Percentiles rank a stretch among this genome's conserved stretches.
Conservation (phyloP, 2,329 filamentous ascomycete species). For the Neoascochyta sp. region DNA sequence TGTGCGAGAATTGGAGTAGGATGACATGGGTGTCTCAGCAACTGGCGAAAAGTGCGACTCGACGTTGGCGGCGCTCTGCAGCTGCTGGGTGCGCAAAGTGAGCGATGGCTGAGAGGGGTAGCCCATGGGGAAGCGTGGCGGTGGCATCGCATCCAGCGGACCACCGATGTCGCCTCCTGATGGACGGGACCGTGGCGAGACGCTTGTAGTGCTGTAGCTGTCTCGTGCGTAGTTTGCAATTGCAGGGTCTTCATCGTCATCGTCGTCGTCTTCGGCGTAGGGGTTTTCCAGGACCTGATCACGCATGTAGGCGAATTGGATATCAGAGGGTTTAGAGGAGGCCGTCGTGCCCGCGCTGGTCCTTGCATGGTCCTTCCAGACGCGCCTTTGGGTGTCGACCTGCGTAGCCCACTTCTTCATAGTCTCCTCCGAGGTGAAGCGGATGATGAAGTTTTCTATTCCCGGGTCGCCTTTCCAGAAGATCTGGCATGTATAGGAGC, state of each 20-base stretch:
- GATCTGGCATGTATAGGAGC: conserved; percentile 92
- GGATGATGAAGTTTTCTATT: conserved; percentile 94
- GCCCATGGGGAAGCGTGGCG: conserved; percentile 68
- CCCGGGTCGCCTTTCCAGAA: conserved; percentile 98
- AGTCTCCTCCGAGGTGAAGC: conserved; percentile 83
- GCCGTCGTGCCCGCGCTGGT: conserved; percentile 45
- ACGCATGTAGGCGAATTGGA: conserved; percentile 78
- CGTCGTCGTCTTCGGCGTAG: conserved; percentile 62
- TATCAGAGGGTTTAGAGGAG: conserved; percentile 57
- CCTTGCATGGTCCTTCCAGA: conserved; percentile 51
- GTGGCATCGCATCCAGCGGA: conserved; percentile 51
- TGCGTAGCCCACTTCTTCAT: conserved; percentile 89
- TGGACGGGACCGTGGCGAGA: conserved; percentile 71
- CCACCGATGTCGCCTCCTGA: conserved; percentile 67
- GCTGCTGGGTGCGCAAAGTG: conserved; percentile 64
- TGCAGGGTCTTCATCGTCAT: conserved; percentile 51
- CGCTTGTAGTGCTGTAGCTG: conserved; percentile 66
- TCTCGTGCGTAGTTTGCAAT: conserved; percentile 37
- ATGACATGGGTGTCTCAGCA: conserved; percentile 70
- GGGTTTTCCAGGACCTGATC: conserved; percentile 75
- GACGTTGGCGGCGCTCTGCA: conserved; percentile 63
- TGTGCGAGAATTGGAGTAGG: conserved; percentile 55
- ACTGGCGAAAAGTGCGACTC: conserved; percentile 94
- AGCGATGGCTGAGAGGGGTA: conserved; percentile 51
- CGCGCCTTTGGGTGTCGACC: conserved; percentile 68